Conservation (phyloP, 208 protist species). For the Acanthamoeba triangularis region DNA sequence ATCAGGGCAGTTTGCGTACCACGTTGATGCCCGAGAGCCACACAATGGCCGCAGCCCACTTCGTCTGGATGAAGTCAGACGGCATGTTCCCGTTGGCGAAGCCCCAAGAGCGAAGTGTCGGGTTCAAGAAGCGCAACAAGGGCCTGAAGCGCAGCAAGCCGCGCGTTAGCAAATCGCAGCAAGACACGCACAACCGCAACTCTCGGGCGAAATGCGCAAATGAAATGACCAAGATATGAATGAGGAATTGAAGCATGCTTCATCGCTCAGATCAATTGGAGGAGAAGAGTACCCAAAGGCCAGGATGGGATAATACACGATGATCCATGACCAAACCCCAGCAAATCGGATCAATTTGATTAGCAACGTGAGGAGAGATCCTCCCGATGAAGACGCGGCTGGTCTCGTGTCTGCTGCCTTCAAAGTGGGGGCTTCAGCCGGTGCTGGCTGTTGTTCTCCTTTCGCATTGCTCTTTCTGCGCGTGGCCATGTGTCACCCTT, state of each 20-base stretch:
- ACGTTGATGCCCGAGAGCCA: constrained; percentile 55
- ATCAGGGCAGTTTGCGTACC: background rate
- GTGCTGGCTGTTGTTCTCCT: background rate
- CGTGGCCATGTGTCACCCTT: background rate
- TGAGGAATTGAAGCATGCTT: too few relatives aligned
- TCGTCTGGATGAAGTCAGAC: constrained; percentile 13
- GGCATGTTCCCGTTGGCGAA: background rate
- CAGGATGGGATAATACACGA: background rate
- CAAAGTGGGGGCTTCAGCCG: background rate
- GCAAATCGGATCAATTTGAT: constrained; percentile 22
- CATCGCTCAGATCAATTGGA: background rate
- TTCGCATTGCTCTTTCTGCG: background rate
- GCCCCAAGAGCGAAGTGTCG: background rate
- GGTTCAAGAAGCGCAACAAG: constrained; percentile 20
- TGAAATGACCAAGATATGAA: background rate
- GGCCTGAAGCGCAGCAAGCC: background rate
- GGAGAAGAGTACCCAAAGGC: constrained; percentile 1
- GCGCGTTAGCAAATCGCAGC: too few relatives aligned
- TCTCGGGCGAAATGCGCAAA: background rate
- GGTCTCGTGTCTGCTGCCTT: background rate
- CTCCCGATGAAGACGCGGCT: background rate
- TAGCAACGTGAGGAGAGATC: background rate
- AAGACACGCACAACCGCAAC: background rate
- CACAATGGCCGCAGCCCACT: background rate
- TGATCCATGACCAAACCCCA: constrained; percentile 2